Evolutionary conservation across 2,329 filamentous ascomycete genomes (phyloP).

Genomic region (Pseudogymnoascus sp.): DNA sequence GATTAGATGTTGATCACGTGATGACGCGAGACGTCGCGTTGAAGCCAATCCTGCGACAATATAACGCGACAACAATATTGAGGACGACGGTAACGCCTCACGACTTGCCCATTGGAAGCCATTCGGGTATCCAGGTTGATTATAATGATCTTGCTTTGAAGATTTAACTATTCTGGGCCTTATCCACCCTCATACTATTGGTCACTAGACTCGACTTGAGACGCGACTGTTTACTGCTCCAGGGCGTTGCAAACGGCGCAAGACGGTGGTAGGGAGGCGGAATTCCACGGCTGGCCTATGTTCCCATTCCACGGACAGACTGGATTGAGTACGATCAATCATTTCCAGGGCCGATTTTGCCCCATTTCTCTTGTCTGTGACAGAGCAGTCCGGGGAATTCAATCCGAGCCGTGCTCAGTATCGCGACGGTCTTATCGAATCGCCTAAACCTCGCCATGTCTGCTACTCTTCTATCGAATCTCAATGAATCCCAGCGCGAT

Average conservation of each 20-base stretch:
- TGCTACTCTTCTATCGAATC: constrained; percentile 41
- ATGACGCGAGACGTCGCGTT: neutral
- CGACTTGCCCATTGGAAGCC: neutral
- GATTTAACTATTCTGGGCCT: neutral
- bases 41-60: neutral
- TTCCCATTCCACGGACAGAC: neutral
- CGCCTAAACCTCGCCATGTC: neutral
- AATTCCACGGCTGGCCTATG: neutral
- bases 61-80: neutral
- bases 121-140: neutral
- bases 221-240: neutral
- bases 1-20: neutral
- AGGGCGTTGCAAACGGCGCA: neutral
- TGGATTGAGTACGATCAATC: neutral
- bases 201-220: neutral
- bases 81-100: neutral
- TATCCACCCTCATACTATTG: neutral
- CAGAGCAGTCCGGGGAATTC: neutral
- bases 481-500: constrained; percentile 55
- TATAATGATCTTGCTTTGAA: neutral
- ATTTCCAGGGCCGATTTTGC: neutral
- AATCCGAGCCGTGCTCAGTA: neutral
- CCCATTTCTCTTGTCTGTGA: neutral
- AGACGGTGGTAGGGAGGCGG: neutral
- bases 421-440: neutral